Conservation (phyloP, 208 protist genomes). For the Acanthamoeba culbertsoni region DNA sequence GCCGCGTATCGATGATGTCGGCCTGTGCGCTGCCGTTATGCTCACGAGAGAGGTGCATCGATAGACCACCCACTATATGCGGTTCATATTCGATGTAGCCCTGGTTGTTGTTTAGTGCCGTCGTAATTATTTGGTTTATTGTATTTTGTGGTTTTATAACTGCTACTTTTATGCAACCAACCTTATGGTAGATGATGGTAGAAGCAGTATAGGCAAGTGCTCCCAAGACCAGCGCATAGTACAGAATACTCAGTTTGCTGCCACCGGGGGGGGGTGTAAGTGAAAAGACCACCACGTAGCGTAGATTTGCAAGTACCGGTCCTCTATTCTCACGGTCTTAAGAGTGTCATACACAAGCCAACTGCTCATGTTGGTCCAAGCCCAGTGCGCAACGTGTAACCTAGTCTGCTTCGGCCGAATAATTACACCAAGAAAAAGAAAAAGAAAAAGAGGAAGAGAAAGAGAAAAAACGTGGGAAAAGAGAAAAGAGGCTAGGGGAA, state of each 20-base stretch:
- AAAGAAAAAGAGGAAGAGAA: not conserved
- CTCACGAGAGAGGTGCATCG: not conserved
- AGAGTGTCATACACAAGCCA: slow-evolving; percentile 28
- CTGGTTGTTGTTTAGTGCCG: not conserved
- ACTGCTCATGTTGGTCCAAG: not conserved
- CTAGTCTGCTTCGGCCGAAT: not conserved
- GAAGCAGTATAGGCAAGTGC: not conserved
- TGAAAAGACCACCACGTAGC: not conserved
- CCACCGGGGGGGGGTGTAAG: not conserved
- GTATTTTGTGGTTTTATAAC: too few species aligned
- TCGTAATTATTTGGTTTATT: too few species aligned
- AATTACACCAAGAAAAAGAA: not conserved
- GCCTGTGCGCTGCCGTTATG: not conserved
- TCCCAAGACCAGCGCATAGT: not conserved
- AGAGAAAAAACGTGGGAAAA: not conserved
- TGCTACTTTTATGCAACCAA: not conserved
- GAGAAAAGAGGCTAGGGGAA: not conserved
- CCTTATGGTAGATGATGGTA: slow-evolving; percentile 34
- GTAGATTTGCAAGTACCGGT: not conserved
- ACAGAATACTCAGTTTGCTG: not conserved
- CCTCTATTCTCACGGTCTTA: slow-evolving; percentile 4
- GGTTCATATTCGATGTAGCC: slow-evolving; percentile 35
- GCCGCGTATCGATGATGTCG: not conserved
- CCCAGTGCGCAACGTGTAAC: not conserved
- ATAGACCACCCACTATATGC: not conserved